Base-by-base conservation (phyloP, 768 basidiomycete species). In the Pilatotrama ljubarskyi region DNA sequence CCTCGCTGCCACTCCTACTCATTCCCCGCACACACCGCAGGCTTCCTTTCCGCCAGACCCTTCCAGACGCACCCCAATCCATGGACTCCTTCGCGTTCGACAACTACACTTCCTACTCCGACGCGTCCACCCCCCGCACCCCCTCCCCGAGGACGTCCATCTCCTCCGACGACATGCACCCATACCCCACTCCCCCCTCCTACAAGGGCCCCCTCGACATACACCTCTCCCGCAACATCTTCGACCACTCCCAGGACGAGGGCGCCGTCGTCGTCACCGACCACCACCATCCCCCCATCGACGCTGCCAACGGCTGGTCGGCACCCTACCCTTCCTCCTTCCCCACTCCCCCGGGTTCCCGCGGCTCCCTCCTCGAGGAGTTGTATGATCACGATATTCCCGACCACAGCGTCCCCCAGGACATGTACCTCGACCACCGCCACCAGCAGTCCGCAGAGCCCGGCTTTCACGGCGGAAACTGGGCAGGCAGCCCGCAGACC, bases 121-220 rank as follows among this genome's bases (percentile, higher is more conserved):
- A 87, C 76, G 81, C 84, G 62, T 87, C 87, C 43, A 78, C 82
- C 1, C 89, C 90, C 2, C 82, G 88, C 55, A 91, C 90, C 0
- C 90, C 90, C 0, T 90, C 90, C 1, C 90, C 90, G 20, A 77
- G 74, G 44, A 70, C 69, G 46, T 73, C 70, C 55, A 53, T 72
- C 61, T 69, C 65, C 62, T 68, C 74, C 15, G 63, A 73, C 64
- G 75, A 78, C 66, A 66, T 78, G 64, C 72, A 74, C 64, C 38
- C 66, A 61, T 59, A 64, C 62, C 55, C 73, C 41, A 68, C 66
- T 11, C 69, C 73, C 25, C 52, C 71, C 65, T 65, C 74, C 70
- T 69, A 74, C 74, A 82, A 82, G 70, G 69, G 72, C 66, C 68
- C 70, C 67, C 65, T 78, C 66, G 76, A 77, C 72, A 61, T 75